These are phyloP conservation scores for Tolypocladium cylindrosporum DNA, from an alignment of 2,329 filamentous ascomycete genomes.

Conservation along the genomic window DNA sequence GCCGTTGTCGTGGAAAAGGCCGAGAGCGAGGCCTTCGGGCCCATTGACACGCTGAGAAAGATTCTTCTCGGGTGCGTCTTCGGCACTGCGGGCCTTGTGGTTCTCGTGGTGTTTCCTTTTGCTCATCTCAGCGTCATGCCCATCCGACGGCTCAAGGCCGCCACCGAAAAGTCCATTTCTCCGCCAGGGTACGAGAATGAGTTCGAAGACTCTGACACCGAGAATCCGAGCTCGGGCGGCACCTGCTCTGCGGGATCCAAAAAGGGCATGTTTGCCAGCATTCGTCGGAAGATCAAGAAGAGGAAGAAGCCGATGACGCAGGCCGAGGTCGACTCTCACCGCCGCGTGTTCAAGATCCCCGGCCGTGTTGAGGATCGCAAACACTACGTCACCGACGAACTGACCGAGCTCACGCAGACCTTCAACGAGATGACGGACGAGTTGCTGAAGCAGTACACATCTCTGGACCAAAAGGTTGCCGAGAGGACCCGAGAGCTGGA, in stretches of 20 bases:
- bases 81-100: conserved; percentile 63
- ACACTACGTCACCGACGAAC: conserved; percentile 71
- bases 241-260: conserved; percentile 34
- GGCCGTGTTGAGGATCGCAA: conserved; percentile 68
- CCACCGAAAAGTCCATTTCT: conserved; percentile 63
- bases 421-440: conserved; percentile 96
- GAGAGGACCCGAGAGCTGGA: conserved; percentile 78
- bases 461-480: conserved; percentile 73
- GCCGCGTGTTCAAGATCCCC: conserved; percentile 70
- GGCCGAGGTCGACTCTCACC: conserved; percentile 22
- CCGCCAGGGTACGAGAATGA: conserved; percentile 49
- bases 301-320: conserved; percentile 16
- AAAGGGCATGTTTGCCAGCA: conserved; percentile 27
- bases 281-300: conserved; percentile 27
- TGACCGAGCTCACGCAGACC: conserved; percentile 71
- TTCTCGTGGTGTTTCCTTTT: conserved; percentile 64
- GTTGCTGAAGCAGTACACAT: conserved; percentile 74
- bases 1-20: conserved; percentile 71
- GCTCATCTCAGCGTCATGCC: conserved; percentile 76
- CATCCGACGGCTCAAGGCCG: conserved; percentile 64
- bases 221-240: conserved; percentile 27
- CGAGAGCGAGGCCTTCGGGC: conserved; percentile 62
- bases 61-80: conserved; percentile 81
- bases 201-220: conserved; percentile 35
- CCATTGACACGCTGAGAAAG: conserved; percentile 64